phyloP scores from a whole-genome alignment of 2,329 filamentous ascomycete genomes.

The Graphilbum fragrans region DNA sequence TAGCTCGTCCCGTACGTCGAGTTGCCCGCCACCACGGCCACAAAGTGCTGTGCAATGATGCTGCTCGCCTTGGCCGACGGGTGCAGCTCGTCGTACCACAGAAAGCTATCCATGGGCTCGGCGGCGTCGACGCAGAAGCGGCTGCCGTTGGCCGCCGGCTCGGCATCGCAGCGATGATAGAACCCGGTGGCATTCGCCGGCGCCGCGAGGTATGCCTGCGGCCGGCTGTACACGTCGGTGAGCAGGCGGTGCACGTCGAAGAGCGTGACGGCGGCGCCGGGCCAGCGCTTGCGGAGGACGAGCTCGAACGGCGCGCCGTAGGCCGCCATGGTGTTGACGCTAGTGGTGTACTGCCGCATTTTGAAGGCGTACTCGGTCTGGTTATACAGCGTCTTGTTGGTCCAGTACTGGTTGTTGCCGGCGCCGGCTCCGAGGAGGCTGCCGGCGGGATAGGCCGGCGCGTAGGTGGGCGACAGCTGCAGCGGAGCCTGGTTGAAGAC shows the following conservation, averaged over 20 bases:
- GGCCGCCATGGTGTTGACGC: conserved; percentile 34
- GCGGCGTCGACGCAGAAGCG: conserved; percentile 24
- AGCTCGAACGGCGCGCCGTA: conserved; percentile 37
- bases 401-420: conserved; percentile 31
- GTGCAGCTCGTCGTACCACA: conserved; percentile 67
- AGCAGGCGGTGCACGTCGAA: conserved; percentile 57
- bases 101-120: conserved; percentile 42
- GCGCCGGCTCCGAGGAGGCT: conserved; percentile 29
- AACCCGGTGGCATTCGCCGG: conserved; percentile 51
- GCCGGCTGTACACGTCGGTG: conserved; percentile 51
- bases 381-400: conserved; percentile 31
- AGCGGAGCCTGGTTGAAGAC: conserved; percentile 59
- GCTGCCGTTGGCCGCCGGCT: conserved; percentile 8
- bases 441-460: conserved; percentile 20
- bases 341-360: conserved; percentile 35
- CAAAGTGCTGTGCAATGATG: conserved; percentile 19
- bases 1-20: conserved; percentile 24
- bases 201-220: conserved; percentile 46
- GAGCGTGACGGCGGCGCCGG: conserved; percentile 48
- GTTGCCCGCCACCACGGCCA: conserved; percentile 25
- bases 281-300: conserved; percentile 33
- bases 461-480: conserved; percentile 56
- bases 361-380: conserved; percentile 32
- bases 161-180: conserved; percentile 38
- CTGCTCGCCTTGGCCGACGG: conserved; percentile 46